Conservation (phyloP, 164 flowering plant species). For the Echeveria elegans region DNA sequence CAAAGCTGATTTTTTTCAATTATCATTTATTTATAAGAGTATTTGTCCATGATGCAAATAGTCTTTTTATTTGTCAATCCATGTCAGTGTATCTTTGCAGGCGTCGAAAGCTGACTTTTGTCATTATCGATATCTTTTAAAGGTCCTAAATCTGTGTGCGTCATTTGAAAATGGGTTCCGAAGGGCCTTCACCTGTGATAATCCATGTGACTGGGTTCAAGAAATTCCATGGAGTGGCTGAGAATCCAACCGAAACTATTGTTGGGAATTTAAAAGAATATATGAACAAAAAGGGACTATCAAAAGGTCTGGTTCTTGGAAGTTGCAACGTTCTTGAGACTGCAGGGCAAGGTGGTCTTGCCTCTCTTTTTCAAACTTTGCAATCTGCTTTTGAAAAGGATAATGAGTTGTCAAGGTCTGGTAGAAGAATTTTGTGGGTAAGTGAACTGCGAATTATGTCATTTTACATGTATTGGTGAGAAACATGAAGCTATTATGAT, state of each 20-base stretch:
- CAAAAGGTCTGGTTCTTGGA: not conserved
- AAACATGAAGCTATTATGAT: not conserved
- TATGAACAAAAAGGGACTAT: not conserved
- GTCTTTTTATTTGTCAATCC: no score
- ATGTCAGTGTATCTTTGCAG: no score
- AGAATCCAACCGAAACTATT: not conserved
- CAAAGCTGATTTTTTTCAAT: not conserved
- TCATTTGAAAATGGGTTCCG: not conserved
- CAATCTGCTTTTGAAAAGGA: not conserved
- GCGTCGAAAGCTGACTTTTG: not conserved
- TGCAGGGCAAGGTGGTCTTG: not conserved
- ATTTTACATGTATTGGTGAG: no score
- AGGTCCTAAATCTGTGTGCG: not conserved
- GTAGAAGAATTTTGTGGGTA: not conserved
- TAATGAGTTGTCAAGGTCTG: not conserved
- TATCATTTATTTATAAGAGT: not conserved
- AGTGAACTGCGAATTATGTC: not conserved
- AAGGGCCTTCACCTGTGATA: not conserved
- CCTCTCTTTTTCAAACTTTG: not conserved
- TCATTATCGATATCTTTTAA: constrained; percentile 7
- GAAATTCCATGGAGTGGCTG: not conserved
- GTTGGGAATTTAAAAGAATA: not conserved
- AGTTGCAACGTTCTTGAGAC: not conserved
- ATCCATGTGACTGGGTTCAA: not conserved
- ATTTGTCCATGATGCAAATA: no score